A percentile compares a stretch with the other conserved stretches of the same genome.
Conservation (phyloP, 345 rosid genomes). For the Gossypium mustelinum region DNA sequence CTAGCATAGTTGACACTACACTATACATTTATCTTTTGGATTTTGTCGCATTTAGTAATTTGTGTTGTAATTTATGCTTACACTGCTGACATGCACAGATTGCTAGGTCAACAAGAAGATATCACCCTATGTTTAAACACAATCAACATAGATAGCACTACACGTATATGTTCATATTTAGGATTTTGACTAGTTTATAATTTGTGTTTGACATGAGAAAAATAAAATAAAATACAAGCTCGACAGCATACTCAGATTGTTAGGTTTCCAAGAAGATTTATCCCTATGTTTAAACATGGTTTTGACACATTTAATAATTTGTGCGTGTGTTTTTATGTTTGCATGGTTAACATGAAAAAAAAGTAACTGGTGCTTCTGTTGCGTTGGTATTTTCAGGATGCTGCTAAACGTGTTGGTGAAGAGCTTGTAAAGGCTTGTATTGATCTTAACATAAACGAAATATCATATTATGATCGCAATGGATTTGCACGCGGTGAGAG, state of each 20-base stretch:
- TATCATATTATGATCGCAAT: slow-evolving; percentile 78
- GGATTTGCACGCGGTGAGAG: slow-evolving; percentile 71
- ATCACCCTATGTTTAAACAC: too few relatives aligned
- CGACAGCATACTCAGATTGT: too few relatives aligned
- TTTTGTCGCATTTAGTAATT: too few relatives aligned
- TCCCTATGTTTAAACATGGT: background rate
- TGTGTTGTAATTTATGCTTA: too few relatives aligned
- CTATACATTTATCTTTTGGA: too few relatives aligned
- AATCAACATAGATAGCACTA: background rate
- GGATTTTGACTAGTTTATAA: background rate
- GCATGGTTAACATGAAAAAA: background rate
- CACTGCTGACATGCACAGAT: too few relatives aligned
- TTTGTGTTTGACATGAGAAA: too few relatives aligned
- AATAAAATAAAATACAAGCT: too few relatives aligned
- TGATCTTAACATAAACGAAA: slow-evolving; percentile 58
- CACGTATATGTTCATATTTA: background rate
- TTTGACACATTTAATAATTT: background rate
- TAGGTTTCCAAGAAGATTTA: too few relatives aligned
- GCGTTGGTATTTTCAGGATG: slow-evolving; percentile 51
- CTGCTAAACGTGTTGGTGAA: slow-evolving; percentile 75
- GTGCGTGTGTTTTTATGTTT: background rate
- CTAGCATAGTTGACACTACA: too few relatives aligned
- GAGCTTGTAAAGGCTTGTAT: slow-evolving; percentile 66
- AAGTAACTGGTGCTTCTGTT: background rate
- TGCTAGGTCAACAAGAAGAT: too few relatives aligned